Base-by-base conservation (phyloP, 345 rosid species). In the Streptanthus diversifolius region DNA sequence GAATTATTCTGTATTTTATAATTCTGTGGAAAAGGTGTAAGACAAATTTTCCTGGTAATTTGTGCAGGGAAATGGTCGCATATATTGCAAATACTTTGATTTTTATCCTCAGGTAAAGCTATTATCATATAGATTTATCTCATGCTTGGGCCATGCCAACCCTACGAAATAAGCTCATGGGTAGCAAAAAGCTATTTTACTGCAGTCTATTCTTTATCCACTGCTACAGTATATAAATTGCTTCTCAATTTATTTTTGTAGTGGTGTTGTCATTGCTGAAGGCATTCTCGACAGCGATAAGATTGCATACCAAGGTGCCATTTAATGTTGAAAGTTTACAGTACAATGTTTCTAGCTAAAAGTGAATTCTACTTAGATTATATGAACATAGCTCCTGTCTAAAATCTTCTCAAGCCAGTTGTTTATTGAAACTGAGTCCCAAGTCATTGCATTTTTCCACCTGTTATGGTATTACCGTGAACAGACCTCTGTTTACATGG, bases 181-280 rank as follows among this genome's bases (percentile, higher is more conserved):
- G 63, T 52, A 11, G 63, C 10, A 51, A 60, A 40, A 32, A 27
- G 37, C 55, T 59, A 19, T 60, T n/a, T 59, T 43, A 19, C 54
- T 39, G 21, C 61, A 51, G 15, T 32, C 47, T 66, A 59, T 29
- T 48, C 68, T 58, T 60, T 33, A 51, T 30, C 45, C 47, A 3
- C 2, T 74, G 44, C 56, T 51, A 15, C 24, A 51, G 29, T 36
- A 39, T 21, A 48, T 49, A 54, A 8, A 35, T 27, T 59, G 25
- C 39, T 36, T 65, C 33, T 72, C 73, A 66, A 43, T 74, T 75
- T 62, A 15, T 64, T 72, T 82, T 77, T 80, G 85, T 89, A 93
- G 99, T 83, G 97, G 98, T 73, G 97, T 88, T 72, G 92, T 89
- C 78, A 93, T 93, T 63, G 97, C 98, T 32, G 97, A 91, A 83